Conservation (phyloP, 345 rosid species). For the Balakata baccata region DNA sequence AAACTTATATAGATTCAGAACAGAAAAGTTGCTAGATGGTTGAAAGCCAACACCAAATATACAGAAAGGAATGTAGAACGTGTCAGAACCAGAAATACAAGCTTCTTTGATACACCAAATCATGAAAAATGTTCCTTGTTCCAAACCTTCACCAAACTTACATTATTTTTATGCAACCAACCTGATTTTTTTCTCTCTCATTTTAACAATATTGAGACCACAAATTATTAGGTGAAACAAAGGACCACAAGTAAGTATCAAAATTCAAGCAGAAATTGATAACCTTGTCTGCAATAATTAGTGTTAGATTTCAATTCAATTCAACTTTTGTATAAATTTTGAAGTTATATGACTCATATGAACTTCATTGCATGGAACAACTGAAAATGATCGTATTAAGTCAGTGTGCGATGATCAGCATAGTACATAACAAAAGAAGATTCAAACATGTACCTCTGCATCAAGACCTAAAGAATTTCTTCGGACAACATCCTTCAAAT, state of each 20-base stretch:
- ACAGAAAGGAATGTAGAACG: not conserved
- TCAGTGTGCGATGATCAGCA: no score
- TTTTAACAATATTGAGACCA: not conserved
- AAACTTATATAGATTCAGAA: not conserved
- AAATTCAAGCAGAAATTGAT: no score
- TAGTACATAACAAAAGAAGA: slow-evolving; percentile 9
- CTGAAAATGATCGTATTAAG: no score
- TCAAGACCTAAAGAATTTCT: slow-evolving; percentile 82
- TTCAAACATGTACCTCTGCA: slow-evolving; percentile 60
- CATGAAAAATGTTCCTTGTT: not conserved
- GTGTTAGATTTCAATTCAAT: no score
- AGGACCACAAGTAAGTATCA: not conserved
- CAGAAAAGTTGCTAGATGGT: not conserved
- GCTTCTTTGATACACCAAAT: not conserved
- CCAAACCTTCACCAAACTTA: not conserved
- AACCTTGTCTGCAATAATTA: no score
- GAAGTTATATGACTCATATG: no score
- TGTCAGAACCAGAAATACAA: no score
- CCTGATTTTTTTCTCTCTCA: not conserved
- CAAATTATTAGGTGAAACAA: not conserved
- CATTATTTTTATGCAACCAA: not conserved
- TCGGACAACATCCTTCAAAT: slow-evolving; percentile 82
- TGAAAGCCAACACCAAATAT: not conserved
- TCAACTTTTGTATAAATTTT: no score
- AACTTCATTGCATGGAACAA: no score